These are phyloP conservation scores for Podospora fimiseda DNA, from an alignment of 495 filamentous ascomycete genomes.

Conservation along the genomic window DNA sequence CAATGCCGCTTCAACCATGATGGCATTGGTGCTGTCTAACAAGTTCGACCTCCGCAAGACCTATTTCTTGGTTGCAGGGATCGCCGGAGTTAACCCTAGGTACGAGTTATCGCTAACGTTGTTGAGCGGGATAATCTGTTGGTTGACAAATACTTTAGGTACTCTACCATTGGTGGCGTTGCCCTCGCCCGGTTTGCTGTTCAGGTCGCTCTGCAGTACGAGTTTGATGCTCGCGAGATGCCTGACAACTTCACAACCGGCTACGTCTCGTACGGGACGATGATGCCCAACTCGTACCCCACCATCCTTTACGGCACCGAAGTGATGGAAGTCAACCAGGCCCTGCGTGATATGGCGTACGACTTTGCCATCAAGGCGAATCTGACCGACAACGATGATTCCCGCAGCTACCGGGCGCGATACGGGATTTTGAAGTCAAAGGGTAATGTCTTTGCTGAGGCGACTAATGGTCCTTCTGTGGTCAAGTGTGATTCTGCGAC, in stretches of 20 bases:
- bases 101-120: too few species aligned
- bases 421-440: slow-evolving; percentile 44
- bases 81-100: slow-evolving; percentile 68
- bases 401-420: slow-evolving; percentile 52
- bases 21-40: slow-evolving; percentile 50
- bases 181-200: slow-evolving; percentile 63
- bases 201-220: slow-evolving; percentile 69
- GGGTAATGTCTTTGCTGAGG: slow-evolving; percentile 45
- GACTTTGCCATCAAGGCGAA: slow-evolving; percentile 49
- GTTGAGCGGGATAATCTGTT: too few species aligned
- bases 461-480: slow-evolving; percentile 47
- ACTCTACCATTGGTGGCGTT: slow-evolving; percentile 54
- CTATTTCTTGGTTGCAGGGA: slow-evolving; percentile 67
- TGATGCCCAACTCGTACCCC: slow-evolving; percentile 53
- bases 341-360: slow-evolving; percentile 51
- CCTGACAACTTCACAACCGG: slow-evolving; percentile 58
- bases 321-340: slow-evolving; percentile 65
- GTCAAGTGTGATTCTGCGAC: slow-evolving; percentile 64
- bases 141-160: too few species aligned
- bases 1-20: slow-evolving; percentile 63
- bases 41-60: slow-evolving; percentile 61
- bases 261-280: slow-evolving; percentile 57
- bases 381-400: slow-evolving; percentile 48
- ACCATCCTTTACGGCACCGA: slow-evolving; percentile 65
- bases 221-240: slow-evolving; percentile 66